A percentile compares a stretch with the other conserved stretches of the same genome.
phyloP scores from a whole-genome alignment of 2,329 filamentous ascomycete species.

The Sporothrix pallida region DNA sequence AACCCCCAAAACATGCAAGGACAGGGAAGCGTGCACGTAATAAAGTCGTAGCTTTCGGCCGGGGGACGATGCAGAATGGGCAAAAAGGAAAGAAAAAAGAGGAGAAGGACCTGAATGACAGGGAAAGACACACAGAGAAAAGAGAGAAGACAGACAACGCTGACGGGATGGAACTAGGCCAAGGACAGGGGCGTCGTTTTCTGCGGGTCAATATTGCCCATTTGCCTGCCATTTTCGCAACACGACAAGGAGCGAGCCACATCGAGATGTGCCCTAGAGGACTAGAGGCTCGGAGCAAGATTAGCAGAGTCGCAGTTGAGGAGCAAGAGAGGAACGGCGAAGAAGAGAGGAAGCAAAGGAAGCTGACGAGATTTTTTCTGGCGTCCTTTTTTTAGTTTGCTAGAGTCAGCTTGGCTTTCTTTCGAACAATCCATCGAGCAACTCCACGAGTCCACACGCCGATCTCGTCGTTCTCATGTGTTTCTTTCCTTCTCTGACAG shows the following conservation, averaged over 20 bases:
- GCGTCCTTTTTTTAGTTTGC: slow-evolving; percentile 1
- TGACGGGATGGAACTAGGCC: background rate
- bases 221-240: slow-evolving; percentile 23
- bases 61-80: background rate
- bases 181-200: background rate
- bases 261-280: slow-evolving; percentile 3
- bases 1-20: background rate
- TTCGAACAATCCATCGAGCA: background rate
- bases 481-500: background rate
- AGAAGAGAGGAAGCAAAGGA: background rate
- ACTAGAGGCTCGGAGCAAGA: slow-evolving; percentile 7
- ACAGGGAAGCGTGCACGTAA: slow-evolving; percentile 17
- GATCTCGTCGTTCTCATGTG: background rate
- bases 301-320: slow-evolving; percentile 19
- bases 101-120: too few species aligned
- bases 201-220: slow-evolving; percentile 20
- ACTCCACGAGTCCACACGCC: background rate
- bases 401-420: background rate
- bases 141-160: too few species aligned
- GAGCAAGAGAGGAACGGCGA: background rate
- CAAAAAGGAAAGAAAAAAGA: background rate
- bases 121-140: too few species aligned
- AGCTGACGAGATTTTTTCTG: slow-evolving; percentile 11
- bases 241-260: slow-evolving; percentile 18
- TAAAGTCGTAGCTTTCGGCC: slow-evolving; percentile 7